Base-by-base conservation (phyloP, 306 rosid genomes). In the Cucumis hystrix region DNA sequence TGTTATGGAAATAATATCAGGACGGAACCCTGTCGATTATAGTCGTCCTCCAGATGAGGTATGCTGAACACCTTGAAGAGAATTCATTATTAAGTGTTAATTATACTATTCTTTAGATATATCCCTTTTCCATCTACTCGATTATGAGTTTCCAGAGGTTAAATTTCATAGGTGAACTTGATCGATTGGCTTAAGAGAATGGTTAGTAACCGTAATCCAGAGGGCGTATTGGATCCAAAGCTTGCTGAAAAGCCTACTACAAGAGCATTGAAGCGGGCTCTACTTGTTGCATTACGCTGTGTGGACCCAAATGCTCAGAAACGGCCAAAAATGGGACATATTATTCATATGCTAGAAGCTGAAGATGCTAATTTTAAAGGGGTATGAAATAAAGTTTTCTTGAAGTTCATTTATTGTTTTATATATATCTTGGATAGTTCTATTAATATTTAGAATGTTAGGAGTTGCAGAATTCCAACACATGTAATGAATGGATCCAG, bases 291-390 rank as follows among this genome's bases (percentile, higher is more conserved):
- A 33, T 84, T 93, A 74, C 93, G 96, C 47, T 91, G 98, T 58
- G 91, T 88, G 16, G 98, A 93, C 55, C 96, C 96, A 68, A 88
- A 87, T 81, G 91, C 96, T 61, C 92, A 83, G 64, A 89, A 93
- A 81, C 84, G 97, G 64, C 97, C 98, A 37, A 91, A 87, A 80
- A 89, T 93, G 97, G 97, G 97, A 61, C 97, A 91, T 74, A 86
- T 93, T 39, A 91, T 93, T 74, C 96, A 91, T 84, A 93, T 93
- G 97, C 98, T 91, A 72, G 98, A 93, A 88, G 93, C 98, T 51
- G 97, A 91, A 82, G 98, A 88, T 71, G 75, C 87, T 64, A 89
- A 87, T 56, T 87, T 84, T 82, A 89, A 85, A 87, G 91, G 87
- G 84, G 98, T 93, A 91, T 18, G 87, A 65, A 59, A 67, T 78